Percentiles rank a stretch among this genome's conserved stretches.
phyloP scores from a whole-genome alignment of 2,329 filamentous ascomycete genomes.

The Fusarium domesticum region DNA sequence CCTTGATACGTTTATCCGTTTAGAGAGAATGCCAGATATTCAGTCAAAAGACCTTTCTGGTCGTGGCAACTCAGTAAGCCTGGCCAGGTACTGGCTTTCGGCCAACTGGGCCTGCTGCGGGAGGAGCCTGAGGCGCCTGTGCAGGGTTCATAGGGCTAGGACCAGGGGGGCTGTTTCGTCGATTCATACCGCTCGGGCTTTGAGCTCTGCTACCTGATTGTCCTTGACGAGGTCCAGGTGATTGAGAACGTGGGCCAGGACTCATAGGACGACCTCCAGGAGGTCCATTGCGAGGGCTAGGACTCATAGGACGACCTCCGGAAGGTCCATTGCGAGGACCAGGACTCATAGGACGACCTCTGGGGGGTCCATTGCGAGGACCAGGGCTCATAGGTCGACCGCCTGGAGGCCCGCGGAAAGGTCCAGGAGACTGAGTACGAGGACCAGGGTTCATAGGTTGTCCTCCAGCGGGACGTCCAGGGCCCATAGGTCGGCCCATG shows the following conservation, averaged over 20 bases:
- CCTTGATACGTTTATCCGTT: constrained; percentile 21
- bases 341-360: constrained; percentile 40
- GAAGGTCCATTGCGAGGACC: constrained; percentile 31
- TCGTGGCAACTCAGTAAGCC: constrained; percentile 39
- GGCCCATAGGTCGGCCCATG: constrained; percentile 34
- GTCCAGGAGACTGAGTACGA: constrained; percentile 25
- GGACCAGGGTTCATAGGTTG: constrained; percentile 35
- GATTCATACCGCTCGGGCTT: constrained; percentile 42
- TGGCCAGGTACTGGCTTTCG: constrained; percentile 58
- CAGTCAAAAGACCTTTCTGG: constrained; percentile 9
- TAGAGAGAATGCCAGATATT: constrained; percentile 11
- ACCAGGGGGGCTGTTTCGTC: constrained; percentile 44
- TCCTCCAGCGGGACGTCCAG: constrained; percentile 22
- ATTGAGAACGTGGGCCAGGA: constrained; percentile 42
- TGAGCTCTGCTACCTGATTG: constrained; percentile 34
- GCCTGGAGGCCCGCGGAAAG: constrained; percentile 20
- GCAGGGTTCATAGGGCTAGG: constrained; percentile 47
- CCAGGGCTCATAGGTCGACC: constrained; percentile 34
- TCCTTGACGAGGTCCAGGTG: constrained; percentile 39
- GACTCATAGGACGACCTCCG: constrained; percentile 37
- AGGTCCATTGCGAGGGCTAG: constrained; percentile 11
- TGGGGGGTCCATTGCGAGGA: constrained; percentile 31
- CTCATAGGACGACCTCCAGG: constrained; percentile 38
- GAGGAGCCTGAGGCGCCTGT: constrained; percentile 32
- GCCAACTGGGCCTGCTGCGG: constrained; percentile 44